Conservation (phyloP, 768 basidiomycete species). For the Leccinum longicurvipes region DNA sequence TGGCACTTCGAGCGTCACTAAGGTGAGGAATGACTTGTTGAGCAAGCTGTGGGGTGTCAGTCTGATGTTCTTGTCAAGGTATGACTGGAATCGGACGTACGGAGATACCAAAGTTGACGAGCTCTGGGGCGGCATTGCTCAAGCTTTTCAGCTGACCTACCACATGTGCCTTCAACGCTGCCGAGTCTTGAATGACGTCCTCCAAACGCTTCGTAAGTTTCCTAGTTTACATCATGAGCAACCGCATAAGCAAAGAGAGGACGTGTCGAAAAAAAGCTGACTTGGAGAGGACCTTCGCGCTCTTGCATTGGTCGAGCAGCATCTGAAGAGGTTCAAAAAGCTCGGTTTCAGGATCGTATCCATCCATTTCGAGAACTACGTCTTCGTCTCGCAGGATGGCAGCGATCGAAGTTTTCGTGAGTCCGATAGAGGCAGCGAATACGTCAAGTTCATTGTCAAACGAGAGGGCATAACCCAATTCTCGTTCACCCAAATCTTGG, state of each 20-base stretch:
- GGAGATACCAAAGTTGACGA: constrained; percentile 89
- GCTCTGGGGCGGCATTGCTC: constrained; percentile 70
- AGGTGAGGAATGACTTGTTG: constrained; percentile 86
- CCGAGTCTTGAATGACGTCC: constrained; percentile 67
- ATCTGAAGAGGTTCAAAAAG: constrained; percentile 81
- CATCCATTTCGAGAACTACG: constrained; percentile 67
- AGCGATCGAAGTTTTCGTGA: constrained; percentile 84
- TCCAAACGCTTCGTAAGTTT: constrained; percentile 87
- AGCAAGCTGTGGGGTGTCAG: constrained; percentile 57
- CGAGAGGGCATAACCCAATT: constrained; percentile 75
- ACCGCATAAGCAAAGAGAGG: neutral
- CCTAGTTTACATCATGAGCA: constrained; percentile 40
- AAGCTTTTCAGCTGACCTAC: constrained; percentile 70
- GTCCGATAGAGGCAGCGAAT: constrained; percentile 87
- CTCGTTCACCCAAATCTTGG: constrained; percentile 87
- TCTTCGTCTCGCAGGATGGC: constrained; percentile 76
- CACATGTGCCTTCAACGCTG: constrained; percentile 69
- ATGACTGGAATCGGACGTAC: constrained; percentile 39
- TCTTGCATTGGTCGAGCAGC: constrained; percentile 78
- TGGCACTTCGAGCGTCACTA: constrained; percentile 74
- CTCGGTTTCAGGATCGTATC: constrained; percentile 67
- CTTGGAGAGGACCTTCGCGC: constrained; percentile 78
- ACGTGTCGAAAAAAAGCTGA: constrained; percentile 32
- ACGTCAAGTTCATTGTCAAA: constrained; percentile 93
- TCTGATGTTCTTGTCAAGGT: neutral